Evolutionary conservation across 352 stramenopile species (phyloP), one percentile per base, ranked within the genome.

Genomic region (Globisporangium paddicum): DNA sequence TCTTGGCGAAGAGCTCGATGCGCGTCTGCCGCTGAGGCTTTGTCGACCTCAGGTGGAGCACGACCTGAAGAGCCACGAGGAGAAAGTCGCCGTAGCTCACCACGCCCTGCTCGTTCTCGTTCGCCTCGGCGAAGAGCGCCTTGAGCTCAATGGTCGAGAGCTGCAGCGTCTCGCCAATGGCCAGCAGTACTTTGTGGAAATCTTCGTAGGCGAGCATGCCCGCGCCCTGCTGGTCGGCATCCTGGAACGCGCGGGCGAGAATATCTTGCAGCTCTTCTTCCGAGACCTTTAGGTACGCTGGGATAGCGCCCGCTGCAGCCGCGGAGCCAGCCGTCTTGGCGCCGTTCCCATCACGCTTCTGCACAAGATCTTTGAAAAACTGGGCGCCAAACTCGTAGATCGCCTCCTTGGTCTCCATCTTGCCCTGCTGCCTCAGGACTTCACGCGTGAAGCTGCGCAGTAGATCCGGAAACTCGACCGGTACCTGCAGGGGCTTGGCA

Each of bases 371-470:
- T 19, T 77, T 75, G 60, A 93, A 91, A 58, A 87, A 90, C 63
- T 89, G 71, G 28, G 63, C 62, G 13, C 73, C 84, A 32, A 89
- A 93, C 63, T 87, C 71, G 45, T 88, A 87, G 53, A 93, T 91
- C 58, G 78, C 77, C 41, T 91, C 84, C 47, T 82, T 83, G 5
- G 79, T 88, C 64, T 91, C 81, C 14, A 93, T 62, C 52, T 89
- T 90, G 50, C 81, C 76, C 66, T 96, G 86, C n/a, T 84, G 77
- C 19, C 86, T 82, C 55, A 96, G 61, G 41, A 93, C 77, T 41
- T 96, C 86, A 25, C 87, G 83, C 18, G 87, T 75, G 52, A 96
- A 90, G 45, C 75, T 77, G 23, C 81, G 79, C 60, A 96, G 60
- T 38, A 92, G 58, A 23, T 89, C 79, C 9, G 82, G 80, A 45